phyloP scores from a whole-genome alignment of 257 asterid genomes.

The Nicotiana noctiflora region DNA sequence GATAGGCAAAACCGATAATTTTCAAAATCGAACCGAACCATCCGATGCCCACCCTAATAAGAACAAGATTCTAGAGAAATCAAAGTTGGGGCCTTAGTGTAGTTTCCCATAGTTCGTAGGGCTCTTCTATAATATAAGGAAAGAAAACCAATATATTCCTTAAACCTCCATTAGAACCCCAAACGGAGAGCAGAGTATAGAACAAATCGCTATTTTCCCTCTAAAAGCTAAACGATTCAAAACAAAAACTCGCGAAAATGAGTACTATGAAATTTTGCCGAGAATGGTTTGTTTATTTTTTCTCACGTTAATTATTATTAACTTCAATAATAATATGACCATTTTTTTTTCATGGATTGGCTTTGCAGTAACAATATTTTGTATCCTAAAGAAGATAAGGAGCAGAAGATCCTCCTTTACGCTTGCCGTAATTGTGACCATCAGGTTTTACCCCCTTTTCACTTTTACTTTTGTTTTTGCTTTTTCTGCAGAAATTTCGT shows the following conservation, averaged over 20 bases:
- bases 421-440: constrained; percentile 93
- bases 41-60: too few relatives aligned
- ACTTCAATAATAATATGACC: not conserved
- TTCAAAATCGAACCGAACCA: too few relatives aligned
- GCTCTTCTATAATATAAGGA: not conserved
- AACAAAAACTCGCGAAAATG: constrained; percentile 37
- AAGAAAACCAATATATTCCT: not conserved
- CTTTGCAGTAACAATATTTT: constrained; percentile 60
- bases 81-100: not conserved
- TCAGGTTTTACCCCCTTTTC: constrained; percentile 38
- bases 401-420: constrained; percentile 72
- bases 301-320: not conserved
- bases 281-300: constrained; percentile 52
- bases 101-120: not conserved
- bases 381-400: constrained; percentile 80
- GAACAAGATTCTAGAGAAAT: not conserved
- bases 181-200: not conserved
- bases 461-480: too few relatives aligned
- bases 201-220: not conserved
- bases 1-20: too few relatives aligned
- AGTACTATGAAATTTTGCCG: constrained; percentile 99
- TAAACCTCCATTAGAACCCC: not conserved
- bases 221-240: not conserved
- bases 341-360: not conserved
- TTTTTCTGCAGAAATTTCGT: not conserved